A percentile compares a stretch with the other conserved stretches of the same genome.
Conservation (phyloP, 352 stramenopile genomes). For the Phytophthora fragariae region DNA sequence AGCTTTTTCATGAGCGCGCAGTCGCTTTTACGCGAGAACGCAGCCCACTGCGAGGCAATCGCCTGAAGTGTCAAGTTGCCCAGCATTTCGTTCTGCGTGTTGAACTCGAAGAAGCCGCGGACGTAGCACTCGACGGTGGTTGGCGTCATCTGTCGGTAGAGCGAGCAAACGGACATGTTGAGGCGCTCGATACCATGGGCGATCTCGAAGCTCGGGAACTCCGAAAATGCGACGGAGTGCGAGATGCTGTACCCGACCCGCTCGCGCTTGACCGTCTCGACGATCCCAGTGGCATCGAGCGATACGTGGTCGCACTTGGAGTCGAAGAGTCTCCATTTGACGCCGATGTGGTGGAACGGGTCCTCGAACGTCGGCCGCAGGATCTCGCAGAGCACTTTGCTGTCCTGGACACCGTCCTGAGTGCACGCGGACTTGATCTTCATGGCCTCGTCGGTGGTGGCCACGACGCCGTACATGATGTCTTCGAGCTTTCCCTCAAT, state of each 20-base stretch:
- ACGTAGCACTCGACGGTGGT: slow-evolving; percentile 44
- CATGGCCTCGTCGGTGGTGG: slow-evolving; percentile 27
- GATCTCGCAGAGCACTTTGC: slow-evolving; percentile 33
- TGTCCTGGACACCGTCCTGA: slow-evolving; percentile 28
- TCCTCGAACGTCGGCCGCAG: slow-evolving; percentile 29
- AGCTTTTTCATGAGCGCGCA: slow-evolving; percentile 42
- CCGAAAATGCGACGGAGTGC: slow-evolving; percentile 44
- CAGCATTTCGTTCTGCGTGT: slow-evolving; percentile 22
- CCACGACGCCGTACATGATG: slow-evolving; percentile 36
- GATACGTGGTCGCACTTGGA: slow-evolving; percentile 29
- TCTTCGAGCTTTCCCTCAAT: slow-evolving; percentile 37
- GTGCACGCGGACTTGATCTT: slow-evolving; percentile 31
- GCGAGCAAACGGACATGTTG: slow-evolving; percentile 40
- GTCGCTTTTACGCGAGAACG: slow-evolving; percentile 28
- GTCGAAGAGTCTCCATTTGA: slow-evolving; percentile 39
- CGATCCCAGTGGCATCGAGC: slow-evolving; percentile 36
- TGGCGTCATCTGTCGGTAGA: slow-evolving; percentile 34
- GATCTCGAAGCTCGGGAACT: slow-evolving; percentile 27
- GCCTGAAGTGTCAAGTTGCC: slow-evolving; percentile 24
- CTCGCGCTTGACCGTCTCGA: slow-evolving; percentile 16
- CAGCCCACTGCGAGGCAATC: slow-evolving; percentile 29
- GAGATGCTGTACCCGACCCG: slow-evolving; percentile 46
- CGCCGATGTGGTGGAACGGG: slow-evolving; percentile 32
- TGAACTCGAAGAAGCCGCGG: slow-evolving; percentile 37
- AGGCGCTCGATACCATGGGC: slow-evolving; percentile 33